These are phyloP conservation scores for Aspergillus bridgeri DNA, from an alignment of 495 filamentous ascomycete species.

Conservation along the genomic window DNA sequence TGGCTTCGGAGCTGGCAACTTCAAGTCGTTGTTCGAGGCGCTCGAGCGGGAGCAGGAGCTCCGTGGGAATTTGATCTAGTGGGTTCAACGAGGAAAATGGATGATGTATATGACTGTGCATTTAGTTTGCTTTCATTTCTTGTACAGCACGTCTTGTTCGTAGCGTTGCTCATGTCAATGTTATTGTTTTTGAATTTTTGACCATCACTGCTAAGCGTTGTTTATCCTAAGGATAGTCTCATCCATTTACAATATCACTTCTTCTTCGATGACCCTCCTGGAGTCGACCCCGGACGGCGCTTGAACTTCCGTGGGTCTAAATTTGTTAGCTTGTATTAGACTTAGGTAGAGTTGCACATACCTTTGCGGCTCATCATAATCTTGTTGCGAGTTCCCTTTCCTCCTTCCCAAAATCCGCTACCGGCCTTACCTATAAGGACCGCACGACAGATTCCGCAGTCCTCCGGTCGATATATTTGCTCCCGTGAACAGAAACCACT, in stretches of 20 bases:
- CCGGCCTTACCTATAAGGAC: slow-evolving; percentile 66
- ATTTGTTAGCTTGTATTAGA: slow-evolving; percentile 7
- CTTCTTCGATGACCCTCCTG: slow-evolving; percentile 33
- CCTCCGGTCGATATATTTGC: slow-evolving; percentile 77
- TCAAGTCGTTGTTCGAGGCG: slow-evolving; percentile 88
- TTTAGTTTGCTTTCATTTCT: background rate
- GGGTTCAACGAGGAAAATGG: background rate
- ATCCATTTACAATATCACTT: slow-evolving; percentile 15
- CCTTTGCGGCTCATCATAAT: slow-evolving; percentile 66
- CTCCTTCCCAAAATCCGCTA: slow-evolving; percentile 88
- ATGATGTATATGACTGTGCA: background rate
- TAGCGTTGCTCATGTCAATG: background rate
- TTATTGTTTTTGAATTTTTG: background rate
- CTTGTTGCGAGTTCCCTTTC: slow-evolving; percentile 76
- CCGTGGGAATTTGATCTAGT: slow-evolving; percentile 66
- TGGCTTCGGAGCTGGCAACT: slow-evolving; percentile 92
- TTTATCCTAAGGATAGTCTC: background rate
- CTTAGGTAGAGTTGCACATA: slow-evolving; percentile 18
- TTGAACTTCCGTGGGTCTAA: slow-evolving; percentile 68
- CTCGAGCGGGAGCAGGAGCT: slow-evolving; percentile 85
- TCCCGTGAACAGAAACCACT: slow-evolving; percentile 75
- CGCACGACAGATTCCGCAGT: slow-evolving; percentile 74
- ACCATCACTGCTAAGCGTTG: background rate
- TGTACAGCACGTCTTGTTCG: background rate
- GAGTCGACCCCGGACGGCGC: slow-evolving; percentile 36